A percentile compares a stretch with the other conserved stretches of the same genome.
Evolutionary conservation across 192 early-diverging fungal species (phyloP).

Genomic region (Diversispora epigaea): DNA sequence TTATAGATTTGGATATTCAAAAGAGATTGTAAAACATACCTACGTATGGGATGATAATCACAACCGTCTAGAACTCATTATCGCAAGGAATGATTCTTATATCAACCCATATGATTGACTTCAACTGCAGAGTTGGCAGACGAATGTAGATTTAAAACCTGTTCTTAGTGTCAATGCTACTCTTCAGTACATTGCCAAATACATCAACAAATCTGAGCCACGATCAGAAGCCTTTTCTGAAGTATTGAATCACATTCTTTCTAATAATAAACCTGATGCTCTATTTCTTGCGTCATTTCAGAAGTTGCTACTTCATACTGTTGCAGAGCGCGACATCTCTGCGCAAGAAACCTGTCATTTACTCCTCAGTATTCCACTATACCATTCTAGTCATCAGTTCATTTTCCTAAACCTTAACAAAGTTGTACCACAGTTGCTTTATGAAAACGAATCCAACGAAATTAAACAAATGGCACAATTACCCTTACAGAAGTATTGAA

Average conservation of each 20-base stretch:
- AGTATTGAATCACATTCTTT: no score
- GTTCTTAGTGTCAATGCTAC: background rate
- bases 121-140: background rate
- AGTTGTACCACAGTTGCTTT: background rate
- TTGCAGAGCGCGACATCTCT: no score
- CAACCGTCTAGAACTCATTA: background rate
- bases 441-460: background rate
- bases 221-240: no score
- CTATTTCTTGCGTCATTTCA: no score
- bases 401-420: constrained; percentile 1
- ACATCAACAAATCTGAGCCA: no score
- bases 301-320: no score
- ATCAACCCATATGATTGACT: background rate
- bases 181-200: no score
- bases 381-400: background rate
- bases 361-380: constrained; percentile 6
- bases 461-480: background rate
- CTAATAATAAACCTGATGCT: no score
- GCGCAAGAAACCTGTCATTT: constrained; percentile 2
- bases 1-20: constrained; percentile 11
- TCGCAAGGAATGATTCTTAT: constrained; percentile 9
- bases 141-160: constrained; percentile 3
- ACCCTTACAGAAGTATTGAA: constrained; percentile 2
- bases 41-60: constrained; percentile 1
- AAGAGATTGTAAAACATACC: background rate